Percentiles rank a stretch among this genome's conserved stretches.
These are phyloP conservation scores for Aspergillus sclerotiicarbonarius DNA, from an alignment of 495 filamentous ascomycete genomes.

Conservation along the genomic window DNA sequence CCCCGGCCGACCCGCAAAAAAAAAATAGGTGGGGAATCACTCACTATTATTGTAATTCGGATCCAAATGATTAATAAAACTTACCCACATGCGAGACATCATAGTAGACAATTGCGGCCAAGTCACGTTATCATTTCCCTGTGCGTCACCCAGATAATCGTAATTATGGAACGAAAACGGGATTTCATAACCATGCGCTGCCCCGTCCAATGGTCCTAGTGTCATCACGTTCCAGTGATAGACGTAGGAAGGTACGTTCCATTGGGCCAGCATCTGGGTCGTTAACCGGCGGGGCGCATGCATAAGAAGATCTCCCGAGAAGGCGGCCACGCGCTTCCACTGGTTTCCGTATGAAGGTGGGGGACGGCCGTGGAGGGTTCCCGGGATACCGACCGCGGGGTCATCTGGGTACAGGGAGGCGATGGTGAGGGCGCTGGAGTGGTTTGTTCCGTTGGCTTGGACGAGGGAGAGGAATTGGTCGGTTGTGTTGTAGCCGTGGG, in stretches of 20 bases:
- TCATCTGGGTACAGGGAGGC: constrained; percentile 30
- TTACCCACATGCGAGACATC: constrained; percentile 46
- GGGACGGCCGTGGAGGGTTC: background rate
- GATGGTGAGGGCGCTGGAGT: background rate
- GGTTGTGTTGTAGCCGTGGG: constrained; percentile 42
- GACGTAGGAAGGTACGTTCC: constrained; percentile 27
- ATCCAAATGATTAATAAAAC: constrained; percentile 39
- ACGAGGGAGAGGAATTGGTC: constrained; percentile 31
- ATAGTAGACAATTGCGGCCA: constrained; percentile 33
- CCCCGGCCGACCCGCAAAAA: background rate
- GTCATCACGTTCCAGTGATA: constrained; percentile 32
- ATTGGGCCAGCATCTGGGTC: background rate
- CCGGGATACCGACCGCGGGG: constrained; percentile 21
- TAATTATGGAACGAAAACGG: constrained; percentile 49
- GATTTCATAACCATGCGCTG: constrained; percentile 49
- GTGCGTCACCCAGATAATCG: constrained; percentile 35
- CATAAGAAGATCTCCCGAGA: background rate
- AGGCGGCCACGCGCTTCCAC: constrained; percentile 1
- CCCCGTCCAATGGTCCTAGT: constrained; percentile 2
- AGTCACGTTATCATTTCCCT: constrained; percentile 16
- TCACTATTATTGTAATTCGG: constrained; percentile 29
- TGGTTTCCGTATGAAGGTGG: background rate
- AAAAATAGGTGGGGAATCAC: background rate
- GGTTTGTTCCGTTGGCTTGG: background rate
- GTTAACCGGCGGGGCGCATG: background rate